Conservation (phyloP, 2,329 filamentous ascomycete genomes). For the Cladophialophora psammophila region DNA sequence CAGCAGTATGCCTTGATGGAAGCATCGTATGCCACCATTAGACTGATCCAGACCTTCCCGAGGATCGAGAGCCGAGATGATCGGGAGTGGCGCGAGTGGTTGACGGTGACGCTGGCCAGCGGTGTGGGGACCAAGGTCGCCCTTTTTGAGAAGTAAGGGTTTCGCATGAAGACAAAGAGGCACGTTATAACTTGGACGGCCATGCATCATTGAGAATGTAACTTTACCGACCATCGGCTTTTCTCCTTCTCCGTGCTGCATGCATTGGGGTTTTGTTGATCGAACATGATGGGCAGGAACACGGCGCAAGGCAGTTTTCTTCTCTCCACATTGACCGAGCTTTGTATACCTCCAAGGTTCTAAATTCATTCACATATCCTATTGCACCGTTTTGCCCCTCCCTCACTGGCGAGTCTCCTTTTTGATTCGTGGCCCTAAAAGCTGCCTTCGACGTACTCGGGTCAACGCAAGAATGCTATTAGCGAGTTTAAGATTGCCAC, state of each 20-base stretch:
- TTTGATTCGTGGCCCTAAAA: neutral
- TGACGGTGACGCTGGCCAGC: constrained; percentile 85
- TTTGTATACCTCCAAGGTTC: neutral
- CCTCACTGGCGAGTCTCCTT: neutral
- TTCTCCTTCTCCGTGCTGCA: neutral
- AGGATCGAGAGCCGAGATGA: constrained; percentile 57
- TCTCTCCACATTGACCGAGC: neutral
- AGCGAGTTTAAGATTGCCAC: neutral
- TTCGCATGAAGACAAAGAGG: neutral
- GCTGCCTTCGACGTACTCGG: neutral
- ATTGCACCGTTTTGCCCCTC: neutral
- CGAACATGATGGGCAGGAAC: neutral
- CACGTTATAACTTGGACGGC: neutral
- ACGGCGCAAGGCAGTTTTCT: neutral
- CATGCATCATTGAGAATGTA: neutral
- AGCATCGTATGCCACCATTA: constrained; percentile 69
- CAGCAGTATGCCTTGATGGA: constrained; percentile 85
- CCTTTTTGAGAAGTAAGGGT: constrained; percentile 34
- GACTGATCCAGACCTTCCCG: constrained; percentile 76
- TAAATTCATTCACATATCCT: neutral
- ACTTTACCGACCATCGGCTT: neutral
- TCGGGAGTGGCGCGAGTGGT: constrained; percentile 64
- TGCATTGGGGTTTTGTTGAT: neutral
- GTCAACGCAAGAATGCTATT: neutral
- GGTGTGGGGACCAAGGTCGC: constrained; percentile 66